A percentile compares a stretch with the other conserved stretches of the same genome.
Evolutionary conservation across 2,329 filamentous ascomycete species (phyloP).

Genomic region (Neurospora crassa): DNA sequence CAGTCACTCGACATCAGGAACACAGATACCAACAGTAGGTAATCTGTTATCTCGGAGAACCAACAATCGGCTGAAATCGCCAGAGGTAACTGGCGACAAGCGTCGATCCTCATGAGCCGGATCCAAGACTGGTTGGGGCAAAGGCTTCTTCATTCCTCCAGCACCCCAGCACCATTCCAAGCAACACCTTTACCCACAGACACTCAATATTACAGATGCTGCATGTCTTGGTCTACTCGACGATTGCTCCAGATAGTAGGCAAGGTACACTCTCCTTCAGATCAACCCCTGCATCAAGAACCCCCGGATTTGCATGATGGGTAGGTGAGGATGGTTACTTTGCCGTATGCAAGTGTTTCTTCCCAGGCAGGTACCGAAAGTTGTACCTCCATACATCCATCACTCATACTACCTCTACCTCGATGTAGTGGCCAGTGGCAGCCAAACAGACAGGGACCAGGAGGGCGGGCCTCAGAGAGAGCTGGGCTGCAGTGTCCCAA

Average conservation of each 20-base stretch:
- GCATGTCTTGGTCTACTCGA: constrained; percentile 6
- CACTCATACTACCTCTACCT: neutral
- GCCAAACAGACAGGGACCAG: neutral
- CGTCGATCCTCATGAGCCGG: neutral
- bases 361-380: neutral
- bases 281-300: neutral
- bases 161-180: neutral
- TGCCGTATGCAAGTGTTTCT: neutral
- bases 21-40: neutral
- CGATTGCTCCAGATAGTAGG: constrained; percentile 1
- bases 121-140: neutral
- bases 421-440: neutral
- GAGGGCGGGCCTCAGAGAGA: neutral
- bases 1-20: neutral
- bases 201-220: neutral
- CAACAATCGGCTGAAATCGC: neutral
- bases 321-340: neutral
- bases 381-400: no score
- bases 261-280: neutral
- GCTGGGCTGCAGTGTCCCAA: neutral
- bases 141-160: neutral
- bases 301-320: neutral
- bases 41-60: neutral
- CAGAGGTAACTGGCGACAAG: neutral
- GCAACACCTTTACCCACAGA: neutral